These are phyloP conservation scores for Pyrus pyrifolia DNA, from an alignment of 306 rosid genomes.

Conservation along the genomic window DNA sequence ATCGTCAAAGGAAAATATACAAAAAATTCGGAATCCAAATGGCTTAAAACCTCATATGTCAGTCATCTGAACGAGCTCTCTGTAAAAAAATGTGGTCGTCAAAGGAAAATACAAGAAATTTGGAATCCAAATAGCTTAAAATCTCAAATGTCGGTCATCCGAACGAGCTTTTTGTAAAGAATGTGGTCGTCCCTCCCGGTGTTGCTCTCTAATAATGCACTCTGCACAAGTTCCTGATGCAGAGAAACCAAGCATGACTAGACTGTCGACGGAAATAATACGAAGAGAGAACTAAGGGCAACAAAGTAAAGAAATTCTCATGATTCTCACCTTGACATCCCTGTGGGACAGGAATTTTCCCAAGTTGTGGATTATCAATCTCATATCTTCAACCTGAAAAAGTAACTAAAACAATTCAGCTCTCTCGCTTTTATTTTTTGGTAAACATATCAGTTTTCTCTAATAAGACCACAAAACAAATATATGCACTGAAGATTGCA, in stretches of 20 bases:
- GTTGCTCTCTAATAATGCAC: constrained; percentile 92
- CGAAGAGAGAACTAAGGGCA: not conserved
- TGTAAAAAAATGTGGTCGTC: constrained; percentile 76
- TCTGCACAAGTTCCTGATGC: constrained; percentile 91
- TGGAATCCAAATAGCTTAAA: not conserved
- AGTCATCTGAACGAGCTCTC: constrained; percentile 69
- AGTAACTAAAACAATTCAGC: constrained; percentile 6
- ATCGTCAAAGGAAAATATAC: not conserved
- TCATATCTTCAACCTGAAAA: constrained; percentile 91
- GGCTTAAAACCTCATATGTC: constrained; percentile 34
- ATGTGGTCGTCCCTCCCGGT: constrained; percentile 90
- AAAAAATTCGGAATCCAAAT: not conserved
- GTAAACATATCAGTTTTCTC: constrained; percentile 2
- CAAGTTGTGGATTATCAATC: constrained; percentile 67
- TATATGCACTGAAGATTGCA: not conserved
- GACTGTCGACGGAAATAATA: not conserved
- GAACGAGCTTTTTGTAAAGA: constrained; percentile 77
- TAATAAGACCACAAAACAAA: not conserved
- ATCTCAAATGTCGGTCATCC: constrained; percentile 54
- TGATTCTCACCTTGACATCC: constrained; percentile 73
- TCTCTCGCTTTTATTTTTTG: not conserved
- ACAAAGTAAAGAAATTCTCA: not conserved
- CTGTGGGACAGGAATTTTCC: constrained; percentile 89
- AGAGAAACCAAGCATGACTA: constrained; percentile 6
- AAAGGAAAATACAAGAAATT: not conserved